Base-by-base conservation (phyloP, 805 yeast genomes). In the Priceomyces medius region DNA sequence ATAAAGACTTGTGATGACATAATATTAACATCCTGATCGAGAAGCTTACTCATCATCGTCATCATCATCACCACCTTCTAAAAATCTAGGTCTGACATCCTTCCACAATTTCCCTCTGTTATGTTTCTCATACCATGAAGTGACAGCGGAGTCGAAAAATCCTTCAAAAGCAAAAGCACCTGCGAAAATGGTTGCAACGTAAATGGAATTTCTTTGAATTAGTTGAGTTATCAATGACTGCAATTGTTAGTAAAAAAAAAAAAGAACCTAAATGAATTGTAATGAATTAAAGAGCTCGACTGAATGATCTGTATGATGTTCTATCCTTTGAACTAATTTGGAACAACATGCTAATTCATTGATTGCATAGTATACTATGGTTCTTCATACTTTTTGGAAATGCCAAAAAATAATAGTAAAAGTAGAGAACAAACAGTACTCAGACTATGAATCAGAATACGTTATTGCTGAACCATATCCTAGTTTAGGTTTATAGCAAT, bases 171-270 rank as follows among this genome's bases (percentile, higher is more conserved):
- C 80, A 61, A 90, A 90, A 36, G 97, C 89, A 56, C 86, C 81
- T 38, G 81, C 84, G 54, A 90, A 84, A 47, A 90, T 74, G 48
- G 93, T 74, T 51, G 88, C 87, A 48, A 90, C 96, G 68, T 77
- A 88, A 48, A 85, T 74, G 36, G 97, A 79, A 81, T 91, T 90
- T 79, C 97, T 87, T 79, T 88, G 88, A 79, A 87, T 83, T 42
- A 61, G 50, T 44, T 45, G 33, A 31, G 49, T 19, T 32, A 43
- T 38, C 7, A 40, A 20, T 17, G 43, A 39, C 51, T 45, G 28
- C 26, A 12, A 18, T 28, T 20, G 45, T 43, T 43, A 43, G 49
- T 43, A 38, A 35, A 20, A 31, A n/a, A n/a, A n/a, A n/a, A 13
- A n/a, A 13, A 4, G 6, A 9, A 16, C 35, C 6, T 31, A 4